Percentiles rank a stretch among this genome's conserved stretches.
These are phyloP conservation scores for Tetrahymena elliotti DNA, from an alignment of 73 alveolate species.

Conservation along the genomic window DNA sequence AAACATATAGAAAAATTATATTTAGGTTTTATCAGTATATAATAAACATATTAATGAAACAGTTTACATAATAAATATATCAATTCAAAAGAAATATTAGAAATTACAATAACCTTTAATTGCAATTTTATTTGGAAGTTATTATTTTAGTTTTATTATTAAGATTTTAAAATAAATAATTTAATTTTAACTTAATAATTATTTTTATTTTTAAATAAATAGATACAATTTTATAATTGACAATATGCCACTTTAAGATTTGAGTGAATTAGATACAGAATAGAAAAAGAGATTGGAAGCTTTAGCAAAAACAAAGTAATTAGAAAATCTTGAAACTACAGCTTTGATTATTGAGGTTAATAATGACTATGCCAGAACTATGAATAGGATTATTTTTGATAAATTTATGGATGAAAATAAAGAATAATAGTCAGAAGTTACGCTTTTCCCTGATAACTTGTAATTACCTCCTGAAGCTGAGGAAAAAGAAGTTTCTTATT, in stretches of 20 bases:
- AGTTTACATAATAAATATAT: no score
- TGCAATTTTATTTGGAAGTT: no score
- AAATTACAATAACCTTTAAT: no score
- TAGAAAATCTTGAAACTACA: constrained; percentile 15
- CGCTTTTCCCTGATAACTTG: constrained; percentile 1
- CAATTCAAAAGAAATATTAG: no score
- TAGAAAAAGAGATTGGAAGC: constrained; percentile 20
- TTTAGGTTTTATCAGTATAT: background rate
- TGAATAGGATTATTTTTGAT: constrained; percentile 26
- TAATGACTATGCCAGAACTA: constrained; percentile 7
- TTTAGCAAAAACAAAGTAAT: constrained; percentile 2
- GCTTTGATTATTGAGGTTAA: constrained; percentile 32
- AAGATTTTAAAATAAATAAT: no score
- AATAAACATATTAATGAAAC: no score
- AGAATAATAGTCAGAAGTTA: background rate
- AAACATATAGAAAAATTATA: constrained; percentile 67
- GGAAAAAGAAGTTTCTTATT: constrained; percentile 6
- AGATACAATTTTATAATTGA: background rate
- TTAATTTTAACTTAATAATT: no score
- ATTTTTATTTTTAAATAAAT: no score
- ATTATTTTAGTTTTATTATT: no score
- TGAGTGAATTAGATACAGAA: constrained; percentile 22
- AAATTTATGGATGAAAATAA: background rate
- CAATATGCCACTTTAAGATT: constrained; percentile 28
- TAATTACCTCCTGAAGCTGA: background rate